These are phyloP conservation scores for Phytophthora pini DNA, from an alignment of 352 stramenopile genomes.

Conservation along the genomic window DNA sequence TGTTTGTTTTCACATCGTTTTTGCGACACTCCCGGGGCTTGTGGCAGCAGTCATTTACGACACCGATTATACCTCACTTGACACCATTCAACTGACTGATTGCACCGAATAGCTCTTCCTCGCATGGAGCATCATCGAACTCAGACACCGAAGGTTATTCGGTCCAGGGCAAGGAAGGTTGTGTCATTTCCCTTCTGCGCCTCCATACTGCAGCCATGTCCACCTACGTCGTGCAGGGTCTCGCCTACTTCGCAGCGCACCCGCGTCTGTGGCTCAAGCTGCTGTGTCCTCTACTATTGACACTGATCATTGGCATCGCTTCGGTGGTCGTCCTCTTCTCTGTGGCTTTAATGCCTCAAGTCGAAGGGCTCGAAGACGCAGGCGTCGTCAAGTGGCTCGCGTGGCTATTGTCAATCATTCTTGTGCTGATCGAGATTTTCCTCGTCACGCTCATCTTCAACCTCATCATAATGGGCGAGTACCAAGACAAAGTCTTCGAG, in stretches of 20 bases:
- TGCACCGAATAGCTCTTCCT: background rate
- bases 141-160: background rate
- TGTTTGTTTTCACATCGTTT: background rate
- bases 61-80: background rate
- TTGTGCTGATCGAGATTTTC: conserved; percentile 77
- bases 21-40: background rate
- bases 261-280: conserved; percentile 62
- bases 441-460: conserved; percentile 77
- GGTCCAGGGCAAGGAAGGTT: no score
- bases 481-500: conserved; percentile 73
- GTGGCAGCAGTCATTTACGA: background rate
- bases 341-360: conserved; percentile 53
- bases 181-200: background rate
- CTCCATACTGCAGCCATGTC: conserved; percentile 38
- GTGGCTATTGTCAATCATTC: conserved; percentile 66
- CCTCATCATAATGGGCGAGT: conserved; percentile 58
- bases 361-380: conserved; percentile 42
- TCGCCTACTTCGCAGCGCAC: conserved; percentile 67
- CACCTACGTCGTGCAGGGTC: conserved; percentile 57
- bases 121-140: background rate
- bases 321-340: conserved; percentile 59
- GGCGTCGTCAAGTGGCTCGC: conserved; percentile 47
- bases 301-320: conserved; percentile 50
- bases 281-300: conserved; percentile 67
- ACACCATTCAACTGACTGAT: conserved; percentile 11